Base-by-base conservation (phyloP, 768 basidiomycete genomes). In the Russula sp. region DNA sequence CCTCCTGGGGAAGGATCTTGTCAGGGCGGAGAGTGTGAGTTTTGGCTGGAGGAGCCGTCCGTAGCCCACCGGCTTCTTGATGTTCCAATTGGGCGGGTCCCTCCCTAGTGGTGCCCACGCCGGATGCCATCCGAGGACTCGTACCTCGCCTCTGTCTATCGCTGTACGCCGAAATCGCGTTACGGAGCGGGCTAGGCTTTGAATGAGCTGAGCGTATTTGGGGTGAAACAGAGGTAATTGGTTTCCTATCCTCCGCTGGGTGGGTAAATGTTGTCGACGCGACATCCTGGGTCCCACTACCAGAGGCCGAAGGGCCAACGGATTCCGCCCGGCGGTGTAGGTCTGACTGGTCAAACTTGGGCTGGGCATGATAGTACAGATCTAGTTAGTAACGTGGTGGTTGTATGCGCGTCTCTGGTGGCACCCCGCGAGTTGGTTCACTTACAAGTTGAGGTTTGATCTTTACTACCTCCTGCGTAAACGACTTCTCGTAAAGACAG, bases 401-500 rank as follows among this genome's bases (percentile, higher is more conserved):
- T 61, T 56, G 52, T 65, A 60, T 71, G 57, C 37, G 51, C n/a
- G 42, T 47, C 16, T 44, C 31, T 48, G 20, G 3, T 34, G 48
- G 20, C 27, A 32, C 31, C 57, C 14, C 42, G 20, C 27, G 40
- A 53, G 56, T 34, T 40, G 37, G n/a, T 10, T 27, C n/a, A 82
- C 88, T 62, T 69, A 96, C 94, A 4, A 85, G 84, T 35, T 83
- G 82, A 0, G 91, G 85, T 72, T 92, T 96, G 67, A 98, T 87
- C 76, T 95, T 96, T 45, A 83, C 77, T 9, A 99, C 79, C 71
- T 95, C 89, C 53, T 87, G 82, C 0, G 90, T 82, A 73, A 93
- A 98, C 6, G 81, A 74, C 76, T 96, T 97, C 77, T 98, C 97
- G 70, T 98, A 98, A n/a, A 98, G 75, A 74, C 97, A 99, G 70